A percentile compares a stretch with the other conserved stretches of the same genome.
Evolutionary conservation across 768 basidiomycete genomes (phyloP).

Genomic region (Chalciporus pseudorubinellus): DNA sequence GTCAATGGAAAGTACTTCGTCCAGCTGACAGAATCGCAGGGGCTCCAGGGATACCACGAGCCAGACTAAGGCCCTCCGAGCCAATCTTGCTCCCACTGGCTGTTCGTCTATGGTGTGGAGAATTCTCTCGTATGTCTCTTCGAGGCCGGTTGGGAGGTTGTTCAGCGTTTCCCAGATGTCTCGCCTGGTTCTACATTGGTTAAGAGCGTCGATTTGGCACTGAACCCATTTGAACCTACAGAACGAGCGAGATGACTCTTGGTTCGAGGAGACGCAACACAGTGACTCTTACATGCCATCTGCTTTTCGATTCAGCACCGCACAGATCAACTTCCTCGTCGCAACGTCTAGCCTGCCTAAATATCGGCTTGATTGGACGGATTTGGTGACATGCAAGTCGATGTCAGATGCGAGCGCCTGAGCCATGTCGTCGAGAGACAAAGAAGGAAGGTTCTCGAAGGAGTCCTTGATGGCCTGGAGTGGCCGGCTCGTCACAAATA

Average conservation of each 20-base stretch:
- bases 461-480: constrained; percentile 8
- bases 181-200: constrained; percentile 5
- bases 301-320: constrained; percentile 6
- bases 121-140: constrained; percentile 23
- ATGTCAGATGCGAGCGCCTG: constrained; percentile 9
- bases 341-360: constrained; percentile 5
- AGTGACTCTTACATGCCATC: constrained; percentile 18
- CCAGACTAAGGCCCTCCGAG: constrained; percentile 14
- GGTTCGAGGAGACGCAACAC: not conserved
- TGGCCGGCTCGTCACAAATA: constrained; percentile 18
- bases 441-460: not conserved
- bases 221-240: constrained; percentile 24
- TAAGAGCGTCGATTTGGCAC: constrained; percentile 18
- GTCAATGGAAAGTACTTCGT: constrained; percentile 15
- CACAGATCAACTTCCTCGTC: constrained; percentile 11
- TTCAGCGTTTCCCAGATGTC: constrained; percentile 15
- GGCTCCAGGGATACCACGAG: constrained; percentile 17
- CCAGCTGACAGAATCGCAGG: constrained; percentile 9
- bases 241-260: not conserved
- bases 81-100: constrained; percentile 1
- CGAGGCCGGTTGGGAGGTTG: constrained; percentile 15
- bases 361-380: constrained; percentile 5
- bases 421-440: constrained; percentile 12
- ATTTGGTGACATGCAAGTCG: constrained; percentile 10
- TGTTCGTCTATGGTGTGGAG: constrained; percentile 8